Evolutionary conservation across 805 yeast species (phyloP), one percentile per base, ranked within the genome.

Genomic region (Ogataea saltuana): DNA sequence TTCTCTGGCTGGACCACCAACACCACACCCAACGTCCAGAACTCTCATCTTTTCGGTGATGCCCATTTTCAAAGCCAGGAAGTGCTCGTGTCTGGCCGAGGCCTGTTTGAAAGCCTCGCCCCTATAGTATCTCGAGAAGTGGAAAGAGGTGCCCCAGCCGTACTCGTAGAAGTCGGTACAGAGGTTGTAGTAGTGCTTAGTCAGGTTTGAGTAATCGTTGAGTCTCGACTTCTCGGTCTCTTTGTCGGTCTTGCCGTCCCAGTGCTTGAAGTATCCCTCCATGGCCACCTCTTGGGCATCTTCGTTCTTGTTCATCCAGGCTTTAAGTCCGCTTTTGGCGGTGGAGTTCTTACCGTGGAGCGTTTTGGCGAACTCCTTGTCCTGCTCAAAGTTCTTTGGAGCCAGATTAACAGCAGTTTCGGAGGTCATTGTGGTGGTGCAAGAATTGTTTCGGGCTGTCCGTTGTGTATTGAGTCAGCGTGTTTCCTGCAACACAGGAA

Each of bases 101-200:
- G 97, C 95, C 69, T 91, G 98, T 60, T 79, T 72, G 72, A 93
- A 93, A 17, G 93, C 81, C 71, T 93, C 99, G 51, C 97, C 97
- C 63, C 74, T 76, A 74, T 88, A 91, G 73, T 84, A 93, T 59
- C 97, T 82, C 31, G 95, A 87, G 68, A 93, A 93, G 69, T 93
- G 99, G 88, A 93, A 93, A 12, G 97, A 88, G 13, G 96, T 78
- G 53, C 99, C 99, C 99, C 99, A 93, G 39, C 99, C 99, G 68
- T 93, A 91, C 72, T 93, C 99, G 75, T 93, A 93, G 61, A 93
- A 93, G 69, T 91, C 99, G 21, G 99, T 93, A 39, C 88, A 97
- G 63, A 91, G 81, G 71, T 93, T 93, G 75, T 91, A 91, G 76
- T 91, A 91, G 64, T 93, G 95, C 66, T 87, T 90, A 42, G 99